phyloP scores from a whole-genome alignment of 2,329 filamentous ascomycete species.

The Chaetomiaceae sp. region DNA sequence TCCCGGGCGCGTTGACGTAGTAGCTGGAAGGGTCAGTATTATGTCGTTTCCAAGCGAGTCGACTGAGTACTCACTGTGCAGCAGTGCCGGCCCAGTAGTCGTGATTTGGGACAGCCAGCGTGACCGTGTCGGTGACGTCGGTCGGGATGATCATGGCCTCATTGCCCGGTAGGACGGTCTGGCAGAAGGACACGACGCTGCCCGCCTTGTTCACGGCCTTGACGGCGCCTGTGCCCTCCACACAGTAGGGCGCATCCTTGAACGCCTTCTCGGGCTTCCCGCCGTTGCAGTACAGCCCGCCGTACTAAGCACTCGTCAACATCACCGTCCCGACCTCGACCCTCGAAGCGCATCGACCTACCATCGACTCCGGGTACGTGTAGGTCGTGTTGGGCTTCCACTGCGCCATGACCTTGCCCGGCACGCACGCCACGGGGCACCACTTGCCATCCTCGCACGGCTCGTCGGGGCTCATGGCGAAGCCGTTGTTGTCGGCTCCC shows the following conservation, averaged over 20 bases:
- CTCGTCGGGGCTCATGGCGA: constrained; percentile 75
- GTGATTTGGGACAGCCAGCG: constrained; percentile 64
- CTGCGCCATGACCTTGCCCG: constrained; percentile 72
- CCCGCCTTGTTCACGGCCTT: constrained; percentile 63
- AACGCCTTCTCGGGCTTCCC: constrained; percentile 69
- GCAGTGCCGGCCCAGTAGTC: constrained; percentile 69
- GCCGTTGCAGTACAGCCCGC: constrained; percentile 67
- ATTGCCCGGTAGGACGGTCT: constrained; percentile 73
- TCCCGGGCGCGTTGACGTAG: constrained; percentile 74
- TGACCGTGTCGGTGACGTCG: constrained; percentile 52
- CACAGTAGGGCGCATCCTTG: constrained; percentile 62
- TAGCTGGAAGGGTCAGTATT: constrained; percentile 45
- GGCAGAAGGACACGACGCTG: constrained; percentile 64
- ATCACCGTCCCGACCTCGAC: background rate
- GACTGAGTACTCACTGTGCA: constrained; percentile 59
- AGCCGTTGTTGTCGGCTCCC: constrained; percentile 65
- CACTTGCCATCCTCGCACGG: constrained; percentile 62
- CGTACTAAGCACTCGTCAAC: constrained; percentile 49
- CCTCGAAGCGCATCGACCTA: constrained; percentile 37
- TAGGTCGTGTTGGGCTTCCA: constrained; percentile 72
- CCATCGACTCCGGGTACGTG: constrained; percentile 66
- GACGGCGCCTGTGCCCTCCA: constrained; percentile 62
- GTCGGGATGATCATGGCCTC: constrained; percentile 81
- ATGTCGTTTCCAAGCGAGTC: too few relatives aligned
- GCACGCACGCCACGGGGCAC: constrained; percentile 72